These are phyloP conservation scores for Capsella rubella DNA, from an alignment of 441 rosid genomes.

Conservation along the genomic window DNA sequence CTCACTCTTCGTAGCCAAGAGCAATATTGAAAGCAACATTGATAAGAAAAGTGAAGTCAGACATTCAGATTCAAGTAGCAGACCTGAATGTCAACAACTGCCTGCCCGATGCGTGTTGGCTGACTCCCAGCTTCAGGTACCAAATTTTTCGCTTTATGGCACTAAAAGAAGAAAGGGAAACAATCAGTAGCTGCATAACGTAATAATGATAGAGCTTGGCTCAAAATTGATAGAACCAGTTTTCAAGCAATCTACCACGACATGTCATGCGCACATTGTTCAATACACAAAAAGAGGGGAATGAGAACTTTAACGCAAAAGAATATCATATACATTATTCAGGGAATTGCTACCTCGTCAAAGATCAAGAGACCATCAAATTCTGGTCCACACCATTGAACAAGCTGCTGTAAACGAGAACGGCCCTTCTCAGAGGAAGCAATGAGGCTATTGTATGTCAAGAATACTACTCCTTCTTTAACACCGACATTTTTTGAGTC, in stretches of 20 bases:
- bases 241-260: constrained; percentile 25
- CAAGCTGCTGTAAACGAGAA: constrained; percentile 98
- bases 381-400: constrained; percentile 94
- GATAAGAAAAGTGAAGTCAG: constrained; percentile 23
- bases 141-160: constrained; percentile 99
- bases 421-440: constrained; percentile 99
- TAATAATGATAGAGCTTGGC: constrained; percentile 22
- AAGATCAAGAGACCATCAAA: constrained; percentile 92
- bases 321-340: constrained; percentile 35
- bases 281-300: constrained; percentile 20
- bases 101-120: constrained; percentile 98
- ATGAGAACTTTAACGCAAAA: neutral
- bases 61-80: constrained; percentile 36
- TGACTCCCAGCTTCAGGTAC: constrained; percentile 99
- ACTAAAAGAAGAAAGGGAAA: constrained; percentile 63
- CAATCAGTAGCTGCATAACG: constrained; percentile 45
- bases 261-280: constrained; percentile 14
- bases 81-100: constrained; percentile 98
- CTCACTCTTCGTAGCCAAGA: constrained; percentile 17
- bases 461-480: constrained; percentile 90
- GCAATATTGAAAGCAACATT: constrained; percentile 13
- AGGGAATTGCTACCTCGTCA: constrained; percentile 74
- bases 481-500: constrained; percentile 94
- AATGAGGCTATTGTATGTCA: constrained; percentile 97
- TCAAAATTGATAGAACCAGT: constrained; percentile 15